phyloP scores from a whole-genome alignment of 495 filamentous ascomycete species.

The Penicillium verhagenii region DNA sequence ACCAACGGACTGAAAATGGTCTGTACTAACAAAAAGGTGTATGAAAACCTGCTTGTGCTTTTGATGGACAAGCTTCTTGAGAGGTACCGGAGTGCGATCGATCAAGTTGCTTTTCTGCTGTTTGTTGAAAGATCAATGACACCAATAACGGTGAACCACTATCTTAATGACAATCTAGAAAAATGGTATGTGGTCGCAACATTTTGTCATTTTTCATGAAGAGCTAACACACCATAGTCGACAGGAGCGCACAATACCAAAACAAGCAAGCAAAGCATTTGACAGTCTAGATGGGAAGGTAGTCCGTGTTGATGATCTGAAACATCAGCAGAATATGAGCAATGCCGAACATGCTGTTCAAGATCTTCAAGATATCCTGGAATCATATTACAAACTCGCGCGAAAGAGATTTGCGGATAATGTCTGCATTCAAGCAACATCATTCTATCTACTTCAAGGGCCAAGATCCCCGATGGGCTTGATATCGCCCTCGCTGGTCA shows the following conservation, averaged over 20 bases:
- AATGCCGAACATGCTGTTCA: conserved; percentile 48
- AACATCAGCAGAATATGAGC: conserved; percentile 26
- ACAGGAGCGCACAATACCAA: neutral
- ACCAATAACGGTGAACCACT: conserved; percentile 52
- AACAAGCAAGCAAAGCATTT: no score
- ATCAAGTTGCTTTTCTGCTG: conserved; percentile 47
- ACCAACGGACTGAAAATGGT: conserved; percentile 27
- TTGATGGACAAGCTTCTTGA: conserved; percentile 43
- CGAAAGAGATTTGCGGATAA: conserved; percentile 56
- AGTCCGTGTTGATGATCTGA: conserved; percentile 21
- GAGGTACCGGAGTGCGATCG: conserved; percentile 44
- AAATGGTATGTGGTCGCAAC: conserved; percentile 25
- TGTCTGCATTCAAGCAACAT: conserved; percentile 45
- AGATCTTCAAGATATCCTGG: conserved; percentile 57
- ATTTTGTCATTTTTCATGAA: no score
- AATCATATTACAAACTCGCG: conserved; percentile 61
- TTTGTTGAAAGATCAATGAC: conserved; percentile 44
- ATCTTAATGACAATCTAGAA: conserved; percentile 51
- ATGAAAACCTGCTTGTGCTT: conserved; percentile 33
- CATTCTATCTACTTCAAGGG: conserved; percentile 35
- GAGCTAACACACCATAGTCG: no score
- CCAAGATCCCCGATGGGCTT: conserved; percentile 31
- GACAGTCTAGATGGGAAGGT: neutral
- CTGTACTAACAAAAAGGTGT: conserved; percentile 39
- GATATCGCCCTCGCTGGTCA: conserved; percentile 37